Evolutionary conservation across 495 filamentous ascomycete genomes (phyloP), one percentile per base, ranked within the genome.

Genomic region (Podospora australis): DNA sequence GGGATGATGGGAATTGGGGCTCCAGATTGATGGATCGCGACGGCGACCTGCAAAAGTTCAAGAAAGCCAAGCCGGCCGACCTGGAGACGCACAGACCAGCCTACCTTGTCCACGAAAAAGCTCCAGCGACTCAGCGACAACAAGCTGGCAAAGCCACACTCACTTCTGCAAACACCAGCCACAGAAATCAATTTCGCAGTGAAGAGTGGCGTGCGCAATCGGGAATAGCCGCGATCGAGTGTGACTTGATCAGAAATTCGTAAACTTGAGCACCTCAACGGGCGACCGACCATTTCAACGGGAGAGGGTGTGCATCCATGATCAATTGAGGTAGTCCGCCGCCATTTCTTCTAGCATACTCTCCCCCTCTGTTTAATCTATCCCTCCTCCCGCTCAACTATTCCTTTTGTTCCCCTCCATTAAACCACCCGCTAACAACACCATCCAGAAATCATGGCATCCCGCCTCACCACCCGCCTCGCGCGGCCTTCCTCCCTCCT

Each of bases 361-460:
- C 1, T 14, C 9, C 13, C 32, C 13, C 32, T 8, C 32, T 36
- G n/a, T 10, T 24, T 14, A 20, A 19, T 4, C 2, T 13, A 11
- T 16, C 4, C 4, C 10, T 20, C 30, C 21, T 32, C 21, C 46
- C 1, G 6, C 45, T 35, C 46, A 52, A 17, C 39, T 16, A 16
- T 1, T 5, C 3, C 14, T 2, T 6, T 22, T 3, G 3, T n/a
- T 13, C 25, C 17, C 40, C 13, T 10, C 59, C 51, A n/a, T n/a
- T n/a, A n/a, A n/a, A n/a, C n/a, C n/a, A n/a, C n/a, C n/a, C n/a
- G n/a, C n/a, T n/a, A n/a, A n/a, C n/a, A n/a, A n/a, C n/a, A n/a
- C n/a, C n/a, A n/a, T n/a, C n/a, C n/a, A n/a, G n/a, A 35, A 32
- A 52, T 46, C 54, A 65, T 64, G 60, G 57, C 55, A 44, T 34